Conservation (phyloP, 768 basidiomycete genomes). For the Pseudohyphozyma bogoriensis region DNA sequence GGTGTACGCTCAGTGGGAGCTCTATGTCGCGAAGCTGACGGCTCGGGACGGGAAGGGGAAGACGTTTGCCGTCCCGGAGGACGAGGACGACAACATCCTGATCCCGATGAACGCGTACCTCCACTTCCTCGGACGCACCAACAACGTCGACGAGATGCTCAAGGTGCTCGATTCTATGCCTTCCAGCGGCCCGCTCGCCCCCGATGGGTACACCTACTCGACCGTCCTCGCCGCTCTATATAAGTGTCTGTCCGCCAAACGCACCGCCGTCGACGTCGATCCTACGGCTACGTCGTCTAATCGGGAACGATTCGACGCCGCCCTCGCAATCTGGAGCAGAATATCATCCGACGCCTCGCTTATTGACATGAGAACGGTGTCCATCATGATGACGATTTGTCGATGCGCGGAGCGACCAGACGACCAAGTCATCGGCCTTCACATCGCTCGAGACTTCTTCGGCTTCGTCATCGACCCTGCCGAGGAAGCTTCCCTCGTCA, state of each 20-base stretch:
- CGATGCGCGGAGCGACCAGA: not conserved
- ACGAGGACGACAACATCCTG: conserved; percentile 3
- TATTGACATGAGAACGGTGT: not conserved
- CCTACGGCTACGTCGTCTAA: not conserved
- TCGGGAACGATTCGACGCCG: not conserved
- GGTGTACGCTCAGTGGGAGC: conserved; percentile 25
- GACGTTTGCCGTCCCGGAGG: not conserved
- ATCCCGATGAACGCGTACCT: conserved; percentile 19
- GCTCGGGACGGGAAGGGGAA: not conserved
- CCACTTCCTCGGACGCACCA: conserved; percentile 13
- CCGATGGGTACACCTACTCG: conserved; percentile 9
- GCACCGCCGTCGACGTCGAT: not conserved
- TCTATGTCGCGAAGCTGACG: not conserved
- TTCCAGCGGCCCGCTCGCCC: not conserved
- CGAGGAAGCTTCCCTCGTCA: not conserved
- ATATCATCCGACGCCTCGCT: not conserved
- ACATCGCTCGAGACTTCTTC: not conserved
- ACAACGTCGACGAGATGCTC: conserved; percentile 3
- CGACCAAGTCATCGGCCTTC: conserved; percentile 1
- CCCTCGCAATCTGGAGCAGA: not conserved
- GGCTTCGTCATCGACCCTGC: not conserved
- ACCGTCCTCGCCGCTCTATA: conserved; percentile 14
- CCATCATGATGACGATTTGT: conserved; percentile 1
- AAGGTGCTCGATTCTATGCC: conserved; percentile 13
- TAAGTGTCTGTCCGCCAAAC: no score